Conservation (phyloP, 495 filamentous ascomycete species). For the Sordaria brevicollis region DNA sequence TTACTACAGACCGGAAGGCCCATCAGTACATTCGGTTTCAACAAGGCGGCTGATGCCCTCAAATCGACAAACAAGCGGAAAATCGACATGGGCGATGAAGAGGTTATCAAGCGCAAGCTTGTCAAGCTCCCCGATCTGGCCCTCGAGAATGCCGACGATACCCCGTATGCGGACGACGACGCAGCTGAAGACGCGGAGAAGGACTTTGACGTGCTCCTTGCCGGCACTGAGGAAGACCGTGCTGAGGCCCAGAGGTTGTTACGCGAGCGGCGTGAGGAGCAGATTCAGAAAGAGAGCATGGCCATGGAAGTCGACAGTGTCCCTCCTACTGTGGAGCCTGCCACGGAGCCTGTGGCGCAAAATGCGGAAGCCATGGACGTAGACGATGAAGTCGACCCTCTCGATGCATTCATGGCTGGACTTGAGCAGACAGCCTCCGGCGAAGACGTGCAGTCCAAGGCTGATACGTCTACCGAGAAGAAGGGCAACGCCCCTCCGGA, state of each 20-base stretch:
- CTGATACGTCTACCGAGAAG: background rate
- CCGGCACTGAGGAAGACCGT: constrained; percentile 68
- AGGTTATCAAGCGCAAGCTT: constrained; percentile 72
- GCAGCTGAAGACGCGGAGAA: constrained; percentile 50
- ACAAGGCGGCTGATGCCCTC: constrained; percentile 56
- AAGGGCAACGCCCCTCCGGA: constrained; percentile 55
- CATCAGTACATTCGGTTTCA: constrained; percentile 75
- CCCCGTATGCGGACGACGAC: constrained; percentile 47
- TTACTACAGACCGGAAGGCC: constrained; percentile 26
- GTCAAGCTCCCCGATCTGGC: constrained; percentile 75
- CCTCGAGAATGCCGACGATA: constrained; percentile 49
- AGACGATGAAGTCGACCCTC: constrained; percentile 76
- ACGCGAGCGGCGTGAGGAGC: constrained; percentile 40
- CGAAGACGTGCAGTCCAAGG: background rate
- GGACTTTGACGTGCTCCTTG: constrained; percentile 64
- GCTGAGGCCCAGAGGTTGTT: constrained; percentile 73
- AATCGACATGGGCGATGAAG: constrained; percentile 81
- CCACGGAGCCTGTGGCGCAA: background rate
- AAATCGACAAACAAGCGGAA: constrained; percentile 59
- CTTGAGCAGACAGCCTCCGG: constrained; percentile 35
- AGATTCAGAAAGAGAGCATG: constrained; percentile 38
- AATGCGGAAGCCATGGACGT: constrained; percentile 34
- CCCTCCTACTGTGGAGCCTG: constrained; percentile 2
- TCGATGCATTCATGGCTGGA: constrained; percentile 92
- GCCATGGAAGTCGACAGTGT: constrained; percentile 38